Evolutionary conservation across 2,329 filamentous ascomycete species (phyloP), one percentile per base, ranked within the genome.

Genomic region (Colletotrichum sublineola): DNA sequence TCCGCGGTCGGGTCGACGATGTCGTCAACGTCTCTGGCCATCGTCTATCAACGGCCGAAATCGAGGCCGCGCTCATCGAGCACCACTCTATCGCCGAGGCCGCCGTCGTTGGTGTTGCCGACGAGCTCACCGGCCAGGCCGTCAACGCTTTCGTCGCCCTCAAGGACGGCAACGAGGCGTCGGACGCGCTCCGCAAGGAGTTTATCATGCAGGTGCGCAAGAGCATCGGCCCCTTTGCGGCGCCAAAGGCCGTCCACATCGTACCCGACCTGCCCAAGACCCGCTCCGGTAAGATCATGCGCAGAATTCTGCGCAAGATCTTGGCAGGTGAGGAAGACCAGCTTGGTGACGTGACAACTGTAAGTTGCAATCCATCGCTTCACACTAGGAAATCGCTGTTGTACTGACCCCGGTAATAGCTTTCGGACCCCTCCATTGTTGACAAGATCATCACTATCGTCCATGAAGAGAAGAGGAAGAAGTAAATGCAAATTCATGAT

Each of bases 21-120:
- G 96, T 99, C 55, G 96, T 99, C 82, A 99, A 99, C 83, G 96
- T 99, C 74, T 96, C 93, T 77, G 96, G 96, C 38, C 96, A 99
- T 84, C 93, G 96, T 82, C 88, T 99, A 74, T 98, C 96, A 20
- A 99, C 96, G 12, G 96, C 96, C 46, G 96, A 99, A 84, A 99
- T 99, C 76, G 96, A 99, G 85, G 96, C 96, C 38, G 96, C 96
- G 24, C 91, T 99, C 61, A 92, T 99, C 76, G 96, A 98, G 87
- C 95, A 98, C 82, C 88, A 91, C 78, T 86, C 92, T 20, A 94
- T 99, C 72, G 96, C 94, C 68, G 96, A 99, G 85, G 94, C 96
- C 3, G 96, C 96, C 33, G 96, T 98, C 2, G 96, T 99, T 64
- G 96, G 96, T 80, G 92, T 98, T 76, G 84, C 90, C 68, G 96